Conservation (phyloP, 257 asterid species). For the Plantago ovata region DNA sequence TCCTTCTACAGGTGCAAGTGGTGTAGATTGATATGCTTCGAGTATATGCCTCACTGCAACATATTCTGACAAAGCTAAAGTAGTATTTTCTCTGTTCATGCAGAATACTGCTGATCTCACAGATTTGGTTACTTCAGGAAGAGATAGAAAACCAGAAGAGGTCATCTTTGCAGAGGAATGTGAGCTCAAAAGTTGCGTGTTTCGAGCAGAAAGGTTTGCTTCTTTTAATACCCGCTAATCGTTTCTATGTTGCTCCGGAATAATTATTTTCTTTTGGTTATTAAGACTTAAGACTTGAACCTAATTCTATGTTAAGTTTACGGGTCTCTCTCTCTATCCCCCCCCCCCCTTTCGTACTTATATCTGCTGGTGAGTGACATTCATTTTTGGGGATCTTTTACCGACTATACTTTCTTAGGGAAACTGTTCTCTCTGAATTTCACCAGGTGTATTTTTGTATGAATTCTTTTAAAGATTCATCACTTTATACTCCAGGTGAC, state of each 20-base stretch:
- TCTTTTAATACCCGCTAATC: conserved; percentile 4
- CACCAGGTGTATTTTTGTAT: too few relatives aligned
- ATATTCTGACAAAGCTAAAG: conserved; percentile 19
- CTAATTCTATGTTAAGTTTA: too few relatives aligned
- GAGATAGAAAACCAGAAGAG: conserved; percentile 90
- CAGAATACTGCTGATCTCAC: conserved; percentile 86
- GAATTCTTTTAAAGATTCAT: too few relatives aligned
- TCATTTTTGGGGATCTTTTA: too few relatives aligned
- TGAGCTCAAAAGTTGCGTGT: conserved; percentile 59
- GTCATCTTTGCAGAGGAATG: conserved; percentile 78
- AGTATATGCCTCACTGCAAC: conserved; percentile 14
- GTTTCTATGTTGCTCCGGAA: conserved; percentile 6
- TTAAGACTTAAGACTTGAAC: too few relatives aligned
- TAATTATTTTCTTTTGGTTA: not conserved
- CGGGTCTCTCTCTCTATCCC: too few relatives aligned
- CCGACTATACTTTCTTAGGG: too few relatives aligned
- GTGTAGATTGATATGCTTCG: conserved; percentile 6
- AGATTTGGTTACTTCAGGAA: conserved; percentile 90
- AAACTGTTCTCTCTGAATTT: too few relatives aligned
- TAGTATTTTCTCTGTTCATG: conserved; percentile 25
- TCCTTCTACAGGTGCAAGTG: conserved; percentile 61
- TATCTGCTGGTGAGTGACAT: too few relatives aligned
- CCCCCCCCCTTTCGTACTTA: too few relatives aligned
- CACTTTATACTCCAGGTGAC: too few relatives aligned
- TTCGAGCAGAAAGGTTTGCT: conserved; percentile 82